Evolutionary conservation across 2,329 filamentous ascomycete genomes (phyloP).

Genomic region (Penicillium sp.): DNA sequence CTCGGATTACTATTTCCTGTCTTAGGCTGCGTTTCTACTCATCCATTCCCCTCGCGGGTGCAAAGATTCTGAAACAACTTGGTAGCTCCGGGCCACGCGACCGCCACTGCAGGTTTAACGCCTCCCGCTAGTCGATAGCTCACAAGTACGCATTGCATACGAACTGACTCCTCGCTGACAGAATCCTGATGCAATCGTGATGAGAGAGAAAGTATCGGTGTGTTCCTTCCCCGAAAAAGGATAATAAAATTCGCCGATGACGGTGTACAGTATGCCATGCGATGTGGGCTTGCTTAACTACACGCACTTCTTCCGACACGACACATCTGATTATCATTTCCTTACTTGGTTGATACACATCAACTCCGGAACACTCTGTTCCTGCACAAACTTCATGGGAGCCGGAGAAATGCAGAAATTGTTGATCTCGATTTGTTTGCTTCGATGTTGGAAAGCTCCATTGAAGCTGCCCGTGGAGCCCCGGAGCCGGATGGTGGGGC

Average conservation of each 20-base stretch:
- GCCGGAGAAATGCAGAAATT: neutral
- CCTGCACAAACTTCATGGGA: neutral
- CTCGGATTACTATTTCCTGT: neutral
- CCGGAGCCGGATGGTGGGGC: slow-evolving; percentile 32
- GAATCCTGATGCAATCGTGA: neutral
- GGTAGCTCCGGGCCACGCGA: slow-evolving; percentile 21
- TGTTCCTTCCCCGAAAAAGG: neutral
- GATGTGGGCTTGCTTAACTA: neutral
- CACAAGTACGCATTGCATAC: slow-evolving; percentile 7
- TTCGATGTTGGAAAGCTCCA: neutral
- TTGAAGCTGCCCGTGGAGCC: neutral
- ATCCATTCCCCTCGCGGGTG: neutral
- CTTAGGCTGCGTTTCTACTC: neutral
- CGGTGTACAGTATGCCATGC: neutral
- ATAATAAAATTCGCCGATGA: neutral
- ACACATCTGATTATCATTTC: slow-evolving; percentile 2
- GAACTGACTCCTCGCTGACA: neutral
- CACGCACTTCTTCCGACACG: neutral
- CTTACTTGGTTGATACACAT: neutral
- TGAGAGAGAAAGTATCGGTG: neutral
- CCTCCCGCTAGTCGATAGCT: slow-evolving; percentile 16
- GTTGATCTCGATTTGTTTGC: neutral
- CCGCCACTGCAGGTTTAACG: slow-evolving; percentile 14
- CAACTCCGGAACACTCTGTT: slow-evolving; percentile 6
- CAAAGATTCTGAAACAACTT: slow-evolving; percentile 19